These are phyloP conservation scores for Claviceps arundinis DNA, from an alignment of 2,329 filamentous ascomycete genomes.

Conservation along the genomic window DNA sequence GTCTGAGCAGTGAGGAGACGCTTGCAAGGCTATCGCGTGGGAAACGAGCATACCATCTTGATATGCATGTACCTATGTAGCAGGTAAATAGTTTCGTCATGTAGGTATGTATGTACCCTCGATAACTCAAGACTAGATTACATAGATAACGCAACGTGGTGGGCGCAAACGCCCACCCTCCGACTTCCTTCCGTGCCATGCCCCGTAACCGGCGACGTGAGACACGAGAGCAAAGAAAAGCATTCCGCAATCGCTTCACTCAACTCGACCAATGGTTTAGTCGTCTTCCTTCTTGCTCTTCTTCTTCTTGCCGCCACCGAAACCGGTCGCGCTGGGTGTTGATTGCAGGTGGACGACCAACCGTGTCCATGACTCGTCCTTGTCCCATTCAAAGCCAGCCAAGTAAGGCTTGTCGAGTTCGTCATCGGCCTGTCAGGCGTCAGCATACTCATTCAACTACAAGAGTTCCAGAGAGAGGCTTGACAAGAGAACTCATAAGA, in stretches of 20 bases:
- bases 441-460: background rate
- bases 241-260: conserved; percentile 13
- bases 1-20: background rate
- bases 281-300: conserved; percentile 54
- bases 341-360: conserved; percentile 78
- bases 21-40: background rate
- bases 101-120: too few relatives aligned
- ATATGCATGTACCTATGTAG: background rate
- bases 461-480: too few relatives aligned
- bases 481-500: too few relatives aligned
- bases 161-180: too few relatives aligned
- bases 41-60: background rate
- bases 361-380: conserved; percentile 78
- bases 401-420: conserved; percentile 81
- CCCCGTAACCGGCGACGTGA: background rate
- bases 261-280: conserved; percentile 11
- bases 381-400: conserved; percentile 92
- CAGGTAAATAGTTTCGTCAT: too few relatives aligned
- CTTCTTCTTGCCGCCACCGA: conserved; percentile 46
- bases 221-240: conserved; percentile 11
- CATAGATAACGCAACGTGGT: too few relatives aligned
- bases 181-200: background rate
- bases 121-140: too few relatives aligned
- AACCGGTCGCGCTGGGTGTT: conserved; percentile 41
- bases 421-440: conserved; percentile 60